A percentile compares a stretch with the other conserved stretches of the same genome.
Conservation (phyloP, 306 rosid species). For the Rubus idaeus region DNA sequence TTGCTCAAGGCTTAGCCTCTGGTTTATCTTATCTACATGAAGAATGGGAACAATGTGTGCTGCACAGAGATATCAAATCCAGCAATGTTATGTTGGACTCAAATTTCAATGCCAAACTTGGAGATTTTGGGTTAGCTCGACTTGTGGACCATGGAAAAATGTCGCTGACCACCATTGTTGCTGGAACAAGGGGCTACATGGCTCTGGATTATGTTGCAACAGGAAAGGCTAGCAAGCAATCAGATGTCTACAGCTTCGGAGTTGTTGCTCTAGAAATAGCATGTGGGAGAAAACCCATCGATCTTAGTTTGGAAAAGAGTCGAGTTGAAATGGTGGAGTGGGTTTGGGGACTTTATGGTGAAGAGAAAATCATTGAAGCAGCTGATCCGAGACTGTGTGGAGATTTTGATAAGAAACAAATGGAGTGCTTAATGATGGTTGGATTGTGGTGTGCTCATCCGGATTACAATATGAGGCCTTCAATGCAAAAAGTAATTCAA, state of each 20-base stretch:
- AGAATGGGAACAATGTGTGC: neutral
- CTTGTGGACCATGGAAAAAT: neutral
- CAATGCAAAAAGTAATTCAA: neutral
- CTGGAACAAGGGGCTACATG: slow-evolving; percentile 1
- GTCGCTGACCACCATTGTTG: neutral
- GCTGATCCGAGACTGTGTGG: neutral
- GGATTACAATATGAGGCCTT: slow-evolving; percentile 6
- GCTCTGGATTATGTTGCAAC: neutral
- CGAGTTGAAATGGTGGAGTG: neutral
- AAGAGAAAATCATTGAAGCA: neutral
- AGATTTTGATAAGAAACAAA: neutral
- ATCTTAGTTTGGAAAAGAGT: neutral
- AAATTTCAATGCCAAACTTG: neutral
- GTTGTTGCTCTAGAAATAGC: slow-evolving; percentile 2
- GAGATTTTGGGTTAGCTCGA: neutral
- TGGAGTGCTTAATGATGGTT: neutral
- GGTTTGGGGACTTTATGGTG: slow-evolving; percentile 1
- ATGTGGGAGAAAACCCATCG: neutral
- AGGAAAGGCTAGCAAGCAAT: neutral
- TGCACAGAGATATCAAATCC: neutral
- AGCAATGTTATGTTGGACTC: neutral
- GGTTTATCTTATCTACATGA: neutral
- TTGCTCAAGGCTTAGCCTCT: neutral
- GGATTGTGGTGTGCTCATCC: slow-evolving; percentile 20
- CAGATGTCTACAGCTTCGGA: neutral